Percentiles rank a stretch among this genome's conserved stretches.
These are phyloP conservation scores for Clarireedia sp. DNA, from an alignment of 2,329 filamentous ascomycete species.

Conservation along the genomic window DNA sequence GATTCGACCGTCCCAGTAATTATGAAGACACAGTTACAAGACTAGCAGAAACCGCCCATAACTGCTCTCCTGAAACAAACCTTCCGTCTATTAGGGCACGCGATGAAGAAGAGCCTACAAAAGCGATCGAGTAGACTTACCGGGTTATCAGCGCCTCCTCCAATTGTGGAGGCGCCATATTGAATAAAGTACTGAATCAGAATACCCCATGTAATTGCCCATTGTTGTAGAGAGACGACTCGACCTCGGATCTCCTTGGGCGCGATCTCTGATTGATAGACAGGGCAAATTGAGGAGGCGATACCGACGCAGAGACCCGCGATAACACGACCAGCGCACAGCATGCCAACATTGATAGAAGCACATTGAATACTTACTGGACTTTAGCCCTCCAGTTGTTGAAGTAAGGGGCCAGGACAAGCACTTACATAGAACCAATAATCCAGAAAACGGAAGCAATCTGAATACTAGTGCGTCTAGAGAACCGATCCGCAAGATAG, in stretches of 20 bases:
- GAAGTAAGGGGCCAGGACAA: neutral
- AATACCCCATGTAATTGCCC: slow-evolving; percentile 65
- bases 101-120: no score
- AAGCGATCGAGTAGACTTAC: neutral
- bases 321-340: slow-evolving; percentile 62
- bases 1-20: no score
- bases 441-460: slow-evolving; percentile 43
- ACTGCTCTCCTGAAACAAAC: no score
- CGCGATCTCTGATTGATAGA: slow-evolving; percentile 60
- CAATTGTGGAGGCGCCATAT: slow-evolving; percentile 51
- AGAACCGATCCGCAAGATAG: slow-evolving; percentile 46
- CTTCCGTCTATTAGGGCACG: no score
- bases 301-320: slow-evolving; percentile 70
- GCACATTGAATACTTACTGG: slow-evolving; percentile 47
- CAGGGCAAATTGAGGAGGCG: slow-evolving; percentile 57
- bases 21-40: no score
- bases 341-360: slow-evolving; percentile 59
- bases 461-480: slow-evolving; percentile 38
- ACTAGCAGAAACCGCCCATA: no score
- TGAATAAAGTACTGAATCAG: slow-evolving; percentile 60
- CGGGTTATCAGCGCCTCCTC: slow-evolving; percentile 41
- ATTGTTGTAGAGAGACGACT: slow-evolving; percentile 58
- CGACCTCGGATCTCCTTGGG: slow-evolving; percentile 50
- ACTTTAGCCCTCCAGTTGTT: neutral
- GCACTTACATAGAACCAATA: slow-evolving; percentile 32